These are phyloP conservation scores for Elongisporangium prolatum DNA, from an alignment of 352 stramenopile species.

Conservation along the genomic window DNA sequence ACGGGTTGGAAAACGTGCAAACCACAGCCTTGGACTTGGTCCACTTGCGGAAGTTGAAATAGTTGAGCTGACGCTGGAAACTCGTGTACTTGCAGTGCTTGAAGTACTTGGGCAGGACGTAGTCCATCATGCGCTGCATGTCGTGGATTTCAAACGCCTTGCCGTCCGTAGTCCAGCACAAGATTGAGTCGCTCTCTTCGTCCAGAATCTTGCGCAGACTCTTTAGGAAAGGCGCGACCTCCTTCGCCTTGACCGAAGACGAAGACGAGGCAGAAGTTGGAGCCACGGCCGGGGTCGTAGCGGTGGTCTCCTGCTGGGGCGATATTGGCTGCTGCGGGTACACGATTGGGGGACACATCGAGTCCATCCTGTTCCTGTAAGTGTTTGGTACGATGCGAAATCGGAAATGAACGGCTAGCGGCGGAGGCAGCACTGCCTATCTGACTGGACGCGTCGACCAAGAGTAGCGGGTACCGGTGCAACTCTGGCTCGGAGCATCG, in stretches of 20 bases:
- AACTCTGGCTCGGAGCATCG: not conserved
- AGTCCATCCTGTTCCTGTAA: conserved; percentile 1
- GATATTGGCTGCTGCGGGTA: not conserved
- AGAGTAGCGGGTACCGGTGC: not conserved
- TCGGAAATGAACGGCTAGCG: not conserved
- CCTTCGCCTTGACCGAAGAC: conserved; percentile 17
- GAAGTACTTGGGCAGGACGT: conserved; percentile 89
- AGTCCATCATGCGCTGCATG: conserved; percentile 65
- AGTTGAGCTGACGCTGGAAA: conserved; percentile 89
- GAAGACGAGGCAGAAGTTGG: not conserved
- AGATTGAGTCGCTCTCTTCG: conserved; percentile 31
- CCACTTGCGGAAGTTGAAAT: conserved; percentile 89
- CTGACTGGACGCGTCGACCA: not conserved
- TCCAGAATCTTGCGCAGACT: conserved; percentile 61
- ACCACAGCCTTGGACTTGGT: conserved; percentile 65
- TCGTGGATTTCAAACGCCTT: conserved; percentile 68
- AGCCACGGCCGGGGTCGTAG: not conserved
- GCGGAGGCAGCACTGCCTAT: not conserved
- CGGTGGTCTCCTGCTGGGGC: not conserved
- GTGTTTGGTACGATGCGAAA: not conserved
- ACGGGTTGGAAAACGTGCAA: conserved; percentile 64
- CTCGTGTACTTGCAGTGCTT: conserved; percentile 89
- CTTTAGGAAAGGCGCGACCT: conserved; percentile 68
- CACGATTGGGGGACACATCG: not conserved
- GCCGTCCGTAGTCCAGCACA: conserved; percentile 52